These are phyloP conservation scores for Solanum sejunctum DNA, from an alignment of 257 asterid genomes.

Conservation along the genomic window DNA sequence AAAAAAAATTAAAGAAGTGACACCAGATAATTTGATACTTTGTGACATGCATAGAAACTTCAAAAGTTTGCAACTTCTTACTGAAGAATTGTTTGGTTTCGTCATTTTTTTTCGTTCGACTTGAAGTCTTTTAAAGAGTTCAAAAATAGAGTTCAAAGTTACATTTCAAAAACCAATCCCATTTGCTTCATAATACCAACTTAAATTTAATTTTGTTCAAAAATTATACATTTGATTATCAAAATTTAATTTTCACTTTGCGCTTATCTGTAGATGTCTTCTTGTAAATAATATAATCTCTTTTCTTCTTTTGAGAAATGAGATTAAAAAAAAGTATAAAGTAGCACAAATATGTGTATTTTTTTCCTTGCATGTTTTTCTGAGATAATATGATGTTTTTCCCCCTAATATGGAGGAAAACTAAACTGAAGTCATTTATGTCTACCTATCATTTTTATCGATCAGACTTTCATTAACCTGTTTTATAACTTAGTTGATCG, in stretches of 20 bases:
- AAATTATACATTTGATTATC: conserved; percentile 10
- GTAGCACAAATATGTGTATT: no score
- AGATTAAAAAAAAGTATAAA: not conserved
- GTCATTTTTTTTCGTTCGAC: conserved; percentile 14
- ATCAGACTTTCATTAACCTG: not conserved
- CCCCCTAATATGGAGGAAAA: not conserved
- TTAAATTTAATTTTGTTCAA: conserved; percentile 1
- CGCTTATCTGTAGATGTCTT: conserved; percentile 29
- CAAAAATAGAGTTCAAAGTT: conserved; percentile 2
- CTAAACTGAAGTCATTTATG: not conserved
- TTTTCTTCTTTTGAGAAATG: not conserved
- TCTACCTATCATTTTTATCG: not conserved
- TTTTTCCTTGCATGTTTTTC: not conserved
- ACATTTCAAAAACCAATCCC: conserved; percentile 36
- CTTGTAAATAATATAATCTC: not conserved
- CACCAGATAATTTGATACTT: not conserved
- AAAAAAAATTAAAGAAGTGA: not conserved
- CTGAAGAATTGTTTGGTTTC: conserved; percentile 27
- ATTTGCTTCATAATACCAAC: conserved; percentile 18
- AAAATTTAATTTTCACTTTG: conserved; percentile 15
- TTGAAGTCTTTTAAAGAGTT: not conserved
- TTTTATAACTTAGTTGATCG: not conserved
- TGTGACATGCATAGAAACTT: conserved; percentile 51
- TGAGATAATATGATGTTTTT: not conserved
- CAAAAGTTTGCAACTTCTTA: conserved; percentile 55